Evolutionary conservation across 352 stramenopile species (phyloP), one percentile per base, ranked within the genome.

Genomic region (Globisporangium nunn): DNA sequence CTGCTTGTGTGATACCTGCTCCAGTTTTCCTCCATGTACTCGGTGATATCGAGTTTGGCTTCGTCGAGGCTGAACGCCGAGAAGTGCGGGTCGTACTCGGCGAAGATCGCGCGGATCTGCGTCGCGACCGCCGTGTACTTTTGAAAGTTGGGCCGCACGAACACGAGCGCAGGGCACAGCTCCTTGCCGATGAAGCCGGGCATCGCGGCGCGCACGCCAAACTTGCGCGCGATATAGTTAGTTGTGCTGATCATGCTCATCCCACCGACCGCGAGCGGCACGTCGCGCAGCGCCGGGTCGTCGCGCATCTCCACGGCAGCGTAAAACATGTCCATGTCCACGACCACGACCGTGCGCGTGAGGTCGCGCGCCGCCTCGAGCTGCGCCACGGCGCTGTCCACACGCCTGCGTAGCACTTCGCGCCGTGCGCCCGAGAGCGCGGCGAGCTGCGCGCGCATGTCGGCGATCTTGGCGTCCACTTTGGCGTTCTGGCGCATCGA

Each of bases 291-390:
- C 29, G 81, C 64, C 2, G 93, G 93, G 58, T 92, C 77, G 67
- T 96, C 81, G n/a, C 96, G 76, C 70, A 98, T 96, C 62, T 98
- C 93, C 44, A 98, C 97, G 10, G 89, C 90, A 15, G 97, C 96
- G 71, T 96, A 99, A 63, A 99, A 99, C 81, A 96, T 96, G 66
- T 99, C 96, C 93, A 99, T 98, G 69, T 99, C 96, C 1, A 88
- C 72, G 0, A 98, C 94, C 12, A 96, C 87, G 63, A 87, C 88
- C 0, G 86, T 95, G 17, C 71, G 75, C 56, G 75, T 72, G 30
- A 90, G 72, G 53, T 79, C 67, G 44, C 73, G 80, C 30, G 60
- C 59, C 39, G 63, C 66, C 61, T 92, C 88, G 53, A 83, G 76
- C 53, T 82, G 66, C 14, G 62, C 72, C n/a, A 78, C 61, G 14